Percentiles rank a stretch among this genome's conserved stretches.
These are phyloP conservation scores for Williopsis jadinii DNA, from an alignment of 1,139 yeast genomes.

Conservation along the genomic window DNA sequence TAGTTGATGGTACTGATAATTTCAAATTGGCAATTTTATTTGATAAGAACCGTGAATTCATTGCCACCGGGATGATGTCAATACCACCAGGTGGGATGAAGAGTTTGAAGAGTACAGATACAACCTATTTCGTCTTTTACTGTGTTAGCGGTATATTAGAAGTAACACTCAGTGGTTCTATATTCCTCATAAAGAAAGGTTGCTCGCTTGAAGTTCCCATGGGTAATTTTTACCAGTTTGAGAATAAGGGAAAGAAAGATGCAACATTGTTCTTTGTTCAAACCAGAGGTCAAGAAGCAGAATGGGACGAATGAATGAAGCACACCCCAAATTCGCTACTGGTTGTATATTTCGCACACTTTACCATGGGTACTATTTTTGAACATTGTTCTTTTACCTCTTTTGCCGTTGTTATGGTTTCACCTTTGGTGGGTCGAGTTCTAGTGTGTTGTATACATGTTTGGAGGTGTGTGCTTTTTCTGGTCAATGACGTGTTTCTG, in stretches of 20 bases:
- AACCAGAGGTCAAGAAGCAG: slow-evolving; percentile 32
- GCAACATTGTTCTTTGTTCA: slow-evolving; percentile 77
- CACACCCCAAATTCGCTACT: not conserved
- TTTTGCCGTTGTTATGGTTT: no score
- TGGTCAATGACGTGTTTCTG: no score
- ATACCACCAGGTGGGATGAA: slow-evolving; percentile 63
- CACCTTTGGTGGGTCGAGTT: no score
- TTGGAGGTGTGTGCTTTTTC: no score
- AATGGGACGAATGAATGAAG: not conserved
- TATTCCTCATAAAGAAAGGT: slow-evolving; percentile 61
- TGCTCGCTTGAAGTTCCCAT: slow-evolving; percentile 80
- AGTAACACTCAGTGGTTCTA: slow-evolving; percentile 53
- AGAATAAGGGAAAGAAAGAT: slow-evolving; percentile 47
- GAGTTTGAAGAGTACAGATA: slow-evolving; percentile 54
- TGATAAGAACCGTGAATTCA: slow-evolving; percentile 55
- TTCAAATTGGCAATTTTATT: slow-evolving; percentile 63
- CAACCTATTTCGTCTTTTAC: slow-evolving; percentile 66
- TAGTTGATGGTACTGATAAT: slow-evolving; percentile 44
- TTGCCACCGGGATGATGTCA: slow-evolving; percentile 73
- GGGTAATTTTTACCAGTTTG: slow-evolving; percentile 62
- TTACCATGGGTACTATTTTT: no score
- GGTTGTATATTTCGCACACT: not conserved
- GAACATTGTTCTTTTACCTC: no score
- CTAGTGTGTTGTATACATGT: no score
- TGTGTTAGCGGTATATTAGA: slow-evolving; percentile 67